Evolutionary conservation across 2,329 filamentous ascomycete species (phyloP).

Genomic region (Fusarium agapanthi): DNA sequence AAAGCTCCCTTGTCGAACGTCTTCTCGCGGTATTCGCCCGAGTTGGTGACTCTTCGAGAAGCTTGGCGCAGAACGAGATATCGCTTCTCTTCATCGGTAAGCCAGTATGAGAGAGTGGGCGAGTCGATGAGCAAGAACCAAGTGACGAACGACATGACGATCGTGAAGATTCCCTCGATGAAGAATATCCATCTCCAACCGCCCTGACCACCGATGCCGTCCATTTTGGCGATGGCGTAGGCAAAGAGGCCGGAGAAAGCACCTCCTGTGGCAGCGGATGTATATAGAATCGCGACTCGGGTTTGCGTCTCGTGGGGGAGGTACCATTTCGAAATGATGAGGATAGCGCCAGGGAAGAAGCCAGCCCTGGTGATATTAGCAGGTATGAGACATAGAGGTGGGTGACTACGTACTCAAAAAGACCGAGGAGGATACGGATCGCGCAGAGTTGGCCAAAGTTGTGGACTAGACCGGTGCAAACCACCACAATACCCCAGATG

Average conservation of each 20-base stretch:
- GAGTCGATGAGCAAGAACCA: constrained; percentile 56
- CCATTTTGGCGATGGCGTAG: constrained; percentile 32
- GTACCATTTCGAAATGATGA: constrained; percentile 45
- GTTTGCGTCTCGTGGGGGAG: constrained; percentile 41
- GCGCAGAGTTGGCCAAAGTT: constrained; percentile 24
- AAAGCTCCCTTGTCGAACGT: constrained; percentile 16
- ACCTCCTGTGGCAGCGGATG: constrained; percentile 35
- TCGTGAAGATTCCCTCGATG: constrained; percentile 41
- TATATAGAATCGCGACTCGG: constrained; percentile 44
- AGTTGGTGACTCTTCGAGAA: constrained; percentile 20
- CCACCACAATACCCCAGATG: constrained; percentile 25
- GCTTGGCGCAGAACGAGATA: constrained; percentile 26
- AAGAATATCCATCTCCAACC: constrained; percentile 43
- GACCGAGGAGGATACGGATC: constrained; percentile 20
- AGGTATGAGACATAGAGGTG: rapidly evolving
- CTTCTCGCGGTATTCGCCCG: constrained; percentile 21
- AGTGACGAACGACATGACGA: constrained; percentile 52
- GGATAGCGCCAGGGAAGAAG: constrained; percentile 44
- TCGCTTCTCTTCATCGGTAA: constrained; percentile 31
- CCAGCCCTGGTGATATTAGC: constrained; percentile 30
- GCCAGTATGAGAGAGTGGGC: constrained; percentile 23
- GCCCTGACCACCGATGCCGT: constrained; percentile 14
- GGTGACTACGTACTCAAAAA: neutral
- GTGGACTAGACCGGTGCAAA: constrained; percentile 16
- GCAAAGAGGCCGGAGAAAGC: constrained; percentile 40